Base-by-base conservation (phyloP, 257 asterid genomes). In the Jacaranda mimosifolia region DNA sequence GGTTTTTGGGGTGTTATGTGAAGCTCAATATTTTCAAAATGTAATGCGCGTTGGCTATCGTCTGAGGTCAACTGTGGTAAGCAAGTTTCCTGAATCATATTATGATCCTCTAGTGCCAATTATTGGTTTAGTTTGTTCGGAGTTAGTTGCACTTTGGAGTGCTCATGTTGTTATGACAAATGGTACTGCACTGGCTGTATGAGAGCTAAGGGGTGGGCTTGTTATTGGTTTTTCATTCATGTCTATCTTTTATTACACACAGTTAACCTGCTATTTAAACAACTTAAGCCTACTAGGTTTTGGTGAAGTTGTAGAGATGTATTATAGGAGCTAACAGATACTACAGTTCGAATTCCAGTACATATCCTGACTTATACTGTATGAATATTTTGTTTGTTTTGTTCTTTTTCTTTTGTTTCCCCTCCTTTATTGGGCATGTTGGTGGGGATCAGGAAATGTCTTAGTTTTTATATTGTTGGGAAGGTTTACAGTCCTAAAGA, bases 41-140 rank as follows among this genome's bases (percentile, higher is more conserved):
- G 99, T 95, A 86, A 90, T 92, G 97, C 98, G 99, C 63, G 99
- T 91, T 80, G 99, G 99, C 70, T 92, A 73, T 85, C 96, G 99
- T 56, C 84, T 95, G 85, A 90, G 96, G 79, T 86, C 99, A 77
- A 91, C 99, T 52, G 83, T 95, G 90, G 99, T 95, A 82, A 90
- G 89, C 63, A 77, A 57, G 48, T 84, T 68, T 77, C 18, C 39
- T 81, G 6, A 55, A 51, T 55, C 51, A 18, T 72, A 64, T 14
- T 17, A 39, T 79, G 39, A 60, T 74, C 67, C 26, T 38, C 63
- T 7, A 53, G 38, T 64, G 64, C 19, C 10, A 46, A 38, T 64
- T 58, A 19, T 63, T 26, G 32, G 32, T 26, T 26, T 26, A 26
- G 32, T 26, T 26, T 26, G 32, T 26, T 26, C 32, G 32, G 32